Conservation (phyloP, 192 early-diverging fungal species). For the Backusella morwellensis region DNA sequence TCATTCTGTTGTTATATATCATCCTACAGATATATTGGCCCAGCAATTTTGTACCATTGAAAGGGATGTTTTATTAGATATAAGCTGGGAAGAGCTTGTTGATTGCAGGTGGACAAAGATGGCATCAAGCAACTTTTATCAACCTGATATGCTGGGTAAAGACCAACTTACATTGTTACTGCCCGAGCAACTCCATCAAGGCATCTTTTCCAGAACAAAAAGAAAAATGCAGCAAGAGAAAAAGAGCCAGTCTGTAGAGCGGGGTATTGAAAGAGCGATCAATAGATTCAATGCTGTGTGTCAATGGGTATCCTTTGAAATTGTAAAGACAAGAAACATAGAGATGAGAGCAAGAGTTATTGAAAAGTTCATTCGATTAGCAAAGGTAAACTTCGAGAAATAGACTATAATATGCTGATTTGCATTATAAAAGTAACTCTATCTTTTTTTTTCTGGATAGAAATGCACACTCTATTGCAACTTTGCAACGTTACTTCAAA, state of each 20-base stretch:
- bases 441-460: slow-evolving; percentile 19
- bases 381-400: slow-evolving; percentile 36
- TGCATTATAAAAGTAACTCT: neutral
- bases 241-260: neutral
- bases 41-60: slow-evolving; percentile 61
- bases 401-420: neutral
- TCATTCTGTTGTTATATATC: neutral
- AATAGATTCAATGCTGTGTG: slow-evolving; percentile 43
- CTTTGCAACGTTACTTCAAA: slow-evolving; percentile 58
- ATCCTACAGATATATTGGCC: slow-evolving; percentile 33
- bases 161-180: neutral
- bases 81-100: slow-evolving; percentile 55
- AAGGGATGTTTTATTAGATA: slow-evolving; percentile 41
- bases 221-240: neutral
- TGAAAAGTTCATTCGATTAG: slow-evolving; percentile 63
- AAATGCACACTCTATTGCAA: slow-evolving; percentile 59
- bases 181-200: neutral
- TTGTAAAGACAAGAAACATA: slow-evolving; percentile 38
- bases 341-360: slow-evolving; percentile 51
- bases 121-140: slow-evolving; percentile 2
- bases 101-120: slow-evolving; percentile 55
- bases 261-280: slow-evolving; percentile 33
- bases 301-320: slow-evolving; percentile 61
- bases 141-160: neutral
- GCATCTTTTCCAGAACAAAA: neutral